Evolutionary conservation across 1,284 basidiomycete genomes (phyloP), one percentile per base, ranked within the genome.

Genomic region (Naganishia cerealis): DNA sequence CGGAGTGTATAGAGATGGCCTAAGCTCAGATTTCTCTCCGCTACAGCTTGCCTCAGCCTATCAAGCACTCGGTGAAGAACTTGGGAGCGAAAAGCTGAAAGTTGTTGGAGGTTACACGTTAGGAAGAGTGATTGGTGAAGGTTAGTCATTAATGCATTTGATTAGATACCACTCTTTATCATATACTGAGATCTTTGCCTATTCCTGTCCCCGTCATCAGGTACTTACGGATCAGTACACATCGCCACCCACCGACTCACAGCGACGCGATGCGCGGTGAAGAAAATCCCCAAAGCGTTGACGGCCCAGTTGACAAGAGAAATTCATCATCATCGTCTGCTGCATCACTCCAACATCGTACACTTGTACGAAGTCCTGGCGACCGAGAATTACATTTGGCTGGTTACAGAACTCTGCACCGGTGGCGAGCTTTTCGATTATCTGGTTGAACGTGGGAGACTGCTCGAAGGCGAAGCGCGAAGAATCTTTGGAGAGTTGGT

Each of bases 351-450:
- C 0, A 87, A 97, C 77, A 87, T 98, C 75, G 90, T 93, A 39
- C 93, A 97, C 78, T 88, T 99, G 77, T 97, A 91, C 83, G 96
- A 99, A 81, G 92, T 99, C 75, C 91, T 98, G 75, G 95, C 94
- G 15, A 98, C 96, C 0, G 96, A 99, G 79, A 86, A 86, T 24
- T 86, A 87, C 74, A 96, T 99, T 75, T 99, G 94, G 93, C 92
- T 99, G 73, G 90, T 98, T 65, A 92, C 93, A 16, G 96, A 99
- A 78, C 87, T 99, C 42, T 99, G 96, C 79, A 89, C 88, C 38
- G 95, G 95, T 16, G 95, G 95, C 55, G 95, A 98, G 78, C 86
- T 99, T 43, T 98, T 97, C 79, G 95, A 98, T 80, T 98, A 96
- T 79, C 88, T 99, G 48, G 92, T 91, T 38, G 95, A 98, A 83